These are phyloP conservation scores for Scenedesmus sp. DNA, from an alignment of 163 green algal species.

Conservation along the genomic window DNA sequence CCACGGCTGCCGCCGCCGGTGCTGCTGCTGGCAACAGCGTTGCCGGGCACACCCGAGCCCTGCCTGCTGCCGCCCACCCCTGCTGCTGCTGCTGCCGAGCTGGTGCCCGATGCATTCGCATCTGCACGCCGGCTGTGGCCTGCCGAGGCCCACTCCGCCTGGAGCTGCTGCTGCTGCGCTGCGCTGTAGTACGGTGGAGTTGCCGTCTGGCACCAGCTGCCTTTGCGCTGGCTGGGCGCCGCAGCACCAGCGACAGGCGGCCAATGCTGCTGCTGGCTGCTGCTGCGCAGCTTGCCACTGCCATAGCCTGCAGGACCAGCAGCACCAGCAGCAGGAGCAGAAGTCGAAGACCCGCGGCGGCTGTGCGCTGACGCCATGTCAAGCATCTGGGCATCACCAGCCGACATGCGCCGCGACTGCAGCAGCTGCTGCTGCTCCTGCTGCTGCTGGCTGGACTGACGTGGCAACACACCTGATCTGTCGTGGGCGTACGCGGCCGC, in stretches of 20 bases:
- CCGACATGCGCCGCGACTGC: not conserved
- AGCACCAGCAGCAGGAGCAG: not conserved
- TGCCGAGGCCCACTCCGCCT: not conserved
- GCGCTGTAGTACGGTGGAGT: not conserved
- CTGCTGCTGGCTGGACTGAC: not conserved
- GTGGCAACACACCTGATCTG: not conserved
- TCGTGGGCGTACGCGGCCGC: not conserved
- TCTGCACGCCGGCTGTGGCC: not conserved
- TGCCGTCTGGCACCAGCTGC: not conserved
- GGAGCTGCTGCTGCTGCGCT: not conserved
- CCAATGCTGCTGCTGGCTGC: slow-evolving; percentile 9
- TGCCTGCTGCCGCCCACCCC: not conserved
- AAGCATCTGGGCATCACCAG: not conserved
- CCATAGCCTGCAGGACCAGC: not conserved
- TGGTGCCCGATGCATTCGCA: not conserved
- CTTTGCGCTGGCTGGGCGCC: not conserved
- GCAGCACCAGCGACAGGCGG: not conserved
- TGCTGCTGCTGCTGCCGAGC: slow-evolving; percentile 3
- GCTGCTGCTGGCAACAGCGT: slow-evolving; percentile 13
- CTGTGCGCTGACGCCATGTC: not conserved
- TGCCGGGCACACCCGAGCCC: not conserved
- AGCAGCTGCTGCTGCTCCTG: not conserved
- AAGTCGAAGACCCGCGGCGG: not conserved
- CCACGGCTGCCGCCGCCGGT: slow-evolving; percentile 19
- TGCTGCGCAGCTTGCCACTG: not conserved